Conservation (phyloP, 305 asterid species). For the Salvia sclarea region DNA sequence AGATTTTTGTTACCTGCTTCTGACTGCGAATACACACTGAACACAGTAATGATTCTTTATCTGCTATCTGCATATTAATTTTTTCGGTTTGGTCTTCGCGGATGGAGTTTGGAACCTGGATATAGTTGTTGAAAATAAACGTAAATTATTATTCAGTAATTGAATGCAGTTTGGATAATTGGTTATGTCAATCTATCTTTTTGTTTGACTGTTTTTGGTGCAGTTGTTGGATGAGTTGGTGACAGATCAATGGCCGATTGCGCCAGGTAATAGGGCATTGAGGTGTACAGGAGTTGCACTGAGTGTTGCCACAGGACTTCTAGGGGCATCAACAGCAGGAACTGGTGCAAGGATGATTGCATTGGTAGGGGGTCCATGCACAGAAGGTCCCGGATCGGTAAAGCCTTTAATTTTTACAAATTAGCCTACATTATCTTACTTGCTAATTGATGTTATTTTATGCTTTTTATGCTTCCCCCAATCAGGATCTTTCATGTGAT, state of each 20-base stretch:
- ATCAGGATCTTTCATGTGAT: slow-evolving; percentile 8
- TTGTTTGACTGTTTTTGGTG: slow-evolving; percentile 33
- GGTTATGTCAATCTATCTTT: slow-evolving; percentile 1
- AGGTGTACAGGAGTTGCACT: slow-evolving; percentile 96
- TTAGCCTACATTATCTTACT: neutral
- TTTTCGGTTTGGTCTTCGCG: neutral
- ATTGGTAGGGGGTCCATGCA: slow-evolving; percentile 98
- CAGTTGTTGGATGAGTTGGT: slow-evolving; percentile 92
- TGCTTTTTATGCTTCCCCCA: neutral
- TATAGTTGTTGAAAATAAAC: slow-evolving; percentile 18
- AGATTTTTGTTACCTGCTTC: slow-evolving; percentile 89
- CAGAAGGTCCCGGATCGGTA: slow-evolving; percentile 99
- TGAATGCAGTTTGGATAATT: slow-evolving; percentile 5
- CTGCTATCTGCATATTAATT: slow-evolving; percentile 7
- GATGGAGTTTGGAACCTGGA: slow-evolving; percentile 11
- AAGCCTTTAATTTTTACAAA: slow-evolving; percentile 36
- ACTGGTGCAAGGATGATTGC: slow-evolving; percentile 86
- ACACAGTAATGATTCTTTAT: slow-evolving; percentile 49
- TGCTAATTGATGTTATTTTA: neutral
- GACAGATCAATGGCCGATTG: slow-evolving; percentile 83
- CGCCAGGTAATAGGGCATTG: slow-evolving; percentile 76
- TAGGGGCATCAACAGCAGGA: slow-evolving; percentile 80
- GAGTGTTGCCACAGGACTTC: slow-evolving; percentile 90
- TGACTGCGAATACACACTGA: slow-evolving; percentile 78
- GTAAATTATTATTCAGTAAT: slow-evolving; percentile 13